Percentiles rank a stretch among this genome's conserved stretches.
These are phyloP conservation scores for Yarrowia porcina DNA, from an alignment of 805 yeast genomes.

Conservation along the genomic window DNA sequence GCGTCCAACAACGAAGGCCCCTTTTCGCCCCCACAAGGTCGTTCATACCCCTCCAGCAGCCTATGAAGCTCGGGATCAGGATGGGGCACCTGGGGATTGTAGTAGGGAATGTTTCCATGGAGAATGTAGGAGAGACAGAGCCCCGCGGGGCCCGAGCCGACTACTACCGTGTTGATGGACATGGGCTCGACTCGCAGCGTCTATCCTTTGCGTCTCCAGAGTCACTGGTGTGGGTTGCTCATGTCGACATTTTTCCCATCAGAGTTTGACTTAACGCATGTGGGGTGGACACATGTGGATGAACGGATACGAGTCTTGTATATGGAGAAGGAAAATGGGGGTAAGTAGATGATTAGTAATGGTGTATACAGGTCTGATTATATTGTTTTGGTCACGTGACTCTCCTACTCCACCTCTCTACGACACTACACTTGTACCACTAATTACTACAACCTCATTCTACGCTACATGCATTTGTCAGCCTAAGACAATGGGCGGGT, in stretches of 20 bases:
- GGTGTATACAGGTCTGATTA: too few species aligned
- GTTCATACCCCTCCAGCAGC: conserved; percentile 27
- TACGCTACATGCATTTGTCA: too few species aligned
- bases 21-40: too few species aligned
- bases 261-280: not conserved
- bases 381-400: too few species aligned
- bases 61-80: conserved; percentile 35
- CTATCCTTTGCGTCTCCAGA: not conserved
- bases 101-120: conserved; percentile 36
- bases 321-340: too few species aligned
- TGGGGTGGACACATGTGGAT: too few species aligned
- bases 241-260: conserved; percentile 1
- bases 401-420: too few species aligned
- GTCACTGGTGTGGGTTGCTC: not conserved
- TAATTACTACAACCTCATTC: too few species aligned
- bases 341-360: too few species aligned
- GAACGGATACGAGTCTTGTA: too few species aligned
- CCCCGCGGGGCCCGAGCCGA: conserved; percentile 39
- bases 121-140: conserved; percentile 36
- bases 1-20: conserved; percentile 32
- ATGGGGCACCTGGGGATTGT: conserved; percentile 36
- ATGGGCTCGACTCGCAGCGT: not conserved
- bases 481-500: too few species aligned
- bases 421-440: too few species aligned
- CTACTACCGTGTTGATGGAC: conserved; percentile 19